Conservation (phyloP, 306 rosid genomes). For the Pueraria montana region DNA sequence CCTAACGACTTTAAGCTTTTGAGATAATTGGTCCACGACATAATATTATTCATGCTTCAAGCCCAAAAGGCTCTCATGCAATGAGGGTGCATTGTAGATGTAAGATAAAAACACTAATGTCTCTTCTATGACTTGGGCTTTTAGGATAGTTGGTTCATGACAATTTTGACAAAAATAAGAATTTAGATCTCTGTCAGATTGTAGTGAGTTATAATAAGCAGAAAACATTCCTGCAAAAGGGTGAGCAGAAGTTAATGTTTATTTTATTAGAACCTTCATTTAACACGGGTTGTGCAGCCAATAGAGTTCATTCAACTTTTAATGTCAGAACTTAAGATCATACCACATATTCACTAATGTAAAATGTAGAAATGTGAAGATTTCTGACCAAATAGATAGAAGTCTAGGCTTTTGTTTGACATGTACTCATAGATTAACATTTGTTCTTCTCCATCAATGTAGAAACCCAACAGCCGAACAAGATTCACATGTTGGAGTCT, state of each 20-base stretch:
- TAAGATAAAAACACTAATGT: no score
- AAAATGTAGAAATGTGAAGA: neutral
- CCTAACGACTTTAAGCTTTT: neutral
- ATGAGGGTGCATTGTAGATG: no score
- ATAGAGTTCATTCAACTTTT: neutral
- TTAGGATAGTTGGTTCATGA: neutral
- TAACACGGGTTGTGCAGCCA: neutral
- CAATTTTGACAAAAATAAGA: no score
- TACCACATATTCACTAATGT: neutral
- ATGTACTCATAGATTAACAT: conserved; percentile 62
- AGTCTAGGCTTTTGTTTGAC: conserved; percentile 63
- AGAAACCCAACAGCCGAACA: conserved; percentile 55
- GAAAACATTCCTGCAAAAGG: neutral
- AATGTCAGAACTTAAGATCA: neutral
- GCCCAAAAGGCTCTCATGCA: no score
- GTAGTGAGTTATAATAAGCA: neutral
- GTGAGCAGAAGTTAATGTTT: no score
- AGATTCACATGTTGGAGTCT: conserved; percentile 65
- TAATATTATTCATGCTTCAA: no score
- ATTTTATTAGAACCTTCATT: no score
- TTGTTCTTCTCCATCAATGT: conserved; percentile 50
- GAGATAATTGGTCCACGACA: no score
- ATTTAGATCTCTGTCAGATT: no score
- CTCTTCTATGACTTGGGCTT: no score
- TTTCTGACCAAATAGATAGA: conserved; percentile 53